These are phyloP conservation scores for Starmerella stigmatis DNA, from an alignment of 805 yeast species.

Conservation along the genomic window DNA sequence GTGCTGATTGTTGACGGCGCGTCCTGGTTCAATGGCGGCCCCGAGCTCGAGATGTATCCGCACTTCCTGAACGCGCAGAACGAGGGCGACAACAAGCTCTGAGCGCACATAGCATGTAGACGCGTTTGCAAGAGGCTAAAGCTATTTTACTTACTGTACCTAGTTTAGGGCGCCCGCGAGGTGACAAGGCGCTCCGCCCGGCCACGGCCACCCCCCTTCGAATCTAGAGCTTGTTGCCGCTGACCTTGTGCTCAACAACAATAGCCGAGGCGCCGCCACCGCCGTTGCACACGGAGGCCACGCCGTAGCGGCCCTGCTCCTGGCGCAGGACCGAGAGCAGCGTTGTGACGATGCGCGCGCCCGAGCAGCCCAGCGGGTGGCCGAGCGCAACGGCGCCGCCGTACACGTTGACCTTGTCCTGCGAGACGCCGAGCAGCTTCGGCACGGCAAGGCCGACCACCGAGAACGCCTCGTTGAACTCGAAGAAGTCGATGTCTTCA, in stretches of 20 bases:
- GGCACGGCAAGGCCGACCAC: slow-evolving; percentile 91
- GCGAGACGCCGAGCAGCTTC: slow-evolving; percentile 50
- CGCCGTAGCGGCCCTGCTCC: slow-evolving; percentile 82
- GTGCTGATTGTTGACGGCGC: slow-evolving; percentile 83
- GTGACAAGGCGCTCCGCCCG: background rate
- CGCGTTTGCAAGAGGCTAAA: too few species aligned
- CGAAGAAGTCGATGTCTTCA: slow-evolving; percentile 75
- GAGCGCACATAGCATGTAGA: background rate
- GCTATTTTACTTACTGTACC: too few species aligned
- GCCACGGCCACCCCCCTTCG: background rate
- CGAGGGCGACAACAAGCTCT: slow-evolving; percentile 33
- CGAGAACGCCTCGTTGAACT: slow-evolving; percentile 95
- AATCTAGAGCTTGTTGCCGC: slow-evolving; percentile 27
- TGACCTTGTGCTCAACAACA: slow-evolving; percentile 56
- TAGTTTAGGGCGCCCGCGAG: too few species aligned
- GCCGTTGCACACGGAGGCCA: slow-evolving; percentile 96
- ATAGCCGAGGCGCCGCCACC: slow-evolving; percentile 98
- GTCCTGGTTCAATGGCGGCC: slow-evolving; percentile 53
- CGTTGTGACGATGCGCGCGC: slow-evolving; percentile 89
- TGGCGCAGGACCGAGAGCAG: slow-evolving; percentile 67
- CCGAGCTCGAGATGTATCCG: slow-evolving; percentile 38
- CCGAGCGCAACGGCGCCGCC: slow-evolving; percentile 98
- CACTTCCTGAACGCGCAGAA: slow-evolving; percentile 31
- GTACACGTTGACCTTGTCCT: slow-evolving; percentile 69
- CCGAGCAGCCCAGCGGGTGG: slow-evolving; percentile 93